Base-by-base conservation (phyloP, 2,329 filamentous ascomycete species). In the Peltaster fructicola region DNA sequence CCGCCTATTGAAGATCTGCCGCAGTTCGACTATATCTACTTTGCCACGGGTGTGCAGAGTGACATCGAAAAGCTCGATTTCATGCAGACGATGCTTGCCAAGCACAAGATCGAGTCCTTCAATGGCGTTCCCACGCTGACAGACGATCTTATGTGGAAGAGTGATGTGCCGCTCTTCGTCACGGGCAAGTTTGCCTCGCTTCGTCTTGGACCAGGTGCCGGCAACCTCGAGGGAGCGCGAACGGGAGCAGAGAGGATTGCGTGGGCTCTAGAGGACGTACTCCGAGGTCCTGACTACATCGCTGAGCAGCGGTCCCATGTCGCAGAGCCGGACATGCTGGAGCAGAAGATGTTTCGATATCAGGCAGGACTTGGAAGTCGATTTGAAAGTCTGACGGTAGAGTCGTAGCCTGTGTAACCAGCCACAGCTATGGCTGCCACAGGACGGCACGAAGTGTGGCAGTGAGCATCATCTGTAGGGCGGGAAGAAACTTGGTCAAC, bases 61-160 rank as follows among this genome's bases (percentile, higher is more conserved):
- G 60, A 81, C 34, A 65, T 80, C 14, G 41, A 50, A 1, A 56
- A 57, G 2, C 54, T 82, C 12, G 63, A 71, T 0, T 69, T 70
- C 28, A 51, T 85, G 8, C 50, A 66, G 28, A 63, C 54, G 0
- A 64, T 85, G 42, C 48, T 65, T 6, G 33, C 52, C 3, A 59
- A 68, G 10, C 57, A 73, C 32, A 75, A 74, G 0, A 61, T 85
- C 16, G 50, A 67, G 9, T 61, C 56, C 0, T 59, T 67, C 13
- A 68, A 68, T 4, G 78, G 78, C 0, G 53, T 82, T 11, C 78
- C 79, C 0, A 78, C 73, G 34, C 48, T 85, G 25, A 84, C 65
- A 2, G 67, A 84, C 20, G 76, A 85, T 38, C 53, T 85, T 31
- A 74, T 73, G 61, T 85, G 77, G 78, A 59, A 59, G 17, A 57